These are phyloP conservation scores for Vanrija sp. DNA, from an alignment of 1,284 basidiomycete genomes.

Conservation along the genomic window DNA sequence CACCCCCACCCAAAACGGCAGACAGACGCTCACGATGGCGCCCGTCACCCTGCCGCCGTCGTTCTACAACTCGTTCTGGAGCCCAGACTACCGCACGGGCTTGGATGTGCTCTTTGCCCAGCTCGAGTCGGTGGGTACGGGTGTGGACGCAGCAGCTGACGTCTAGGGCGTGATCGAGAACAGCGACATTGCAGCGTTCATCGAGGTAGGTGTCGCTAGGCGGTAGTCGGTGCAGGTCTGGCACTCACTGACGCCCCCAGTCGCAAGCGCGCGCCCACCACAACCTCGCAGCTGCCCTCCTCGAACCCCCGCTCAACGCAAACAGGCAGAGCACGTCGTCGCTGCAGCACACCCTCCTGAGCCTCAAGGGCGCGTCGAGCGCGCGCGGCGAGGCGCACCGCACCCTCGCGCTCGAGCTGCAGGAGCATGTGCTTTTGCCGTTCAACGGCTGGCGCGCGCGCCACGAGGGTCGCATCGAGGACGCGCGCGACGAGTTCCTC, in stretches of 20 bases:
- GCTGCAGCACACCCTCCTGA: conserved; percentile 39
- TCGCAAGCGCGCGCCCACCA: conserved; percentile 55
- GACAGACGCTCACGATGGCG: conserved; percentile 57
- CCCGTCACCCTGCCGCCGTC: conserved; percentile 76
- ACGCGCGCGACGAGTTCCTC: conserved; percentile 51
- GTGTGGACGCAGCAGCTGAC: conserved; percentile 3
- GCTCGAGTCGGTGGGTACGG: conserved; percentile 64
- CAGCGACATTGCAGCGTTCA: conserved; percentile 72
- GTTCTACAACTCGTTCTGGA: conserved; percentile 89
- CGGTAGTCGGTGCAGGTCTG: neutral
- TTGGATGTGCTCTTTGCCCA: conserved; percentile 71
- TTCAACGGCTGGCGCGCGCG: conserved; percentile 42
- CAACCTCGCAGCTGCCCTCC: conserved; percentile 52
- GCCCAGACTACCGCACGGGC: conserved; percentile 77
- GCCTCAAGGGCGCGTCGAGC: conserved; percentile 30
- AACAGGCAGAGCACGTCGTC: conserved; percentile 28
- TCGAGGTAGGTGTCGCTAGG: conserved; percentile 56
- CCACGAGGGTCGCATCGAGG: conserved; percentile 38
- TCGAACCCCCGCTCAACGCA: conserved; percentile 14
- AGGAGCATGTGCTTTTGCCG: conserved; percentile 33
- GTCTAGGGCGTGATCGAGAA: conserved; percentile 58
- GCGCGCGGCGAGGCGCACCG: conserved; percentile 41
- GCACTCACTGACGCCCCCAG: conserved; percentile 28
- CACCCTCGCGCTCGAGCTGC: conserved; percentile 38
- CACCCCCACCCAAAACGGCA: neutral